Evolutionary conservation across 805 yeast genomes (phyloP).

Genomic region (Grigorovia transvaalensis): DNA sequence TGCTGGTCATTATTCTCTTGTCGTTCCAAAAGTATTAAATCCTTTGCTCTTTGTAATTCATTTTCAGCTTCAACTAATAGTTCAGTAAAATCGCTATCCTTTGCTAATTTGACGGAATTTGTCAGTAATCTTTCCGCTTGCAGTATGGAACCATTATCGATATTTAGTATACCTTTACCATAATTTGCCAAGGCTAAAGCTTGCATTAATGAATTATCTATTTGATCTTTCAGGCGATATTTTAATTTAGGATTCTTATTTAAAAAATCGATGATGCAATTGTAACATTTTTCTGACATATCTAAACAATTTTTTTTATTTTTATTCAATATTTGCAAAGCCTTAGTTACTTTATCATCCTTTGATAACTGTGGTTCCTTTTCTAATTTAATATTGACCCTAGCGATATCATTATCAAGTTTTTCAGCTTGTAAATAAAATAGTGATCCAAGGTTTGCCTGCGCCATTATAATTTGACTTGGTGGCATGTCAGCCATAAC

Average conservation of each 20-base stretch:
- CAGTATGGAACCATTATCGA: conserved; percentile 47
- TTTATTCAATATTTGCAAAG: conserved; percentile 17
- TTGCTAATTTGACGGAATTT: conserved; percentile 63
- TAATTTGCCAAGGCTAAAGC: conserved; percentile 73
- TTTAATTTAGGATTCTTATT: conserved; percentile 28
- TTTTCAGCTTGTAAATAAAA: conserved; percentile 58
- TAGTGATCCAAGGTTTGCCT: conserved; percentile 61
- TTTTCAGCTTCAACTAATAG: conserved; percentile 53
- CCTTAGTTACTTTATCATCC: conserved; percentile 17
- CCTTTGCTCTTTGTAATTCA: conserved; percentile 42
- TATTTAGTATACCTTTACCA: conserved; percentile 70
- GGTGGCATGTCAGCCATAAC: conserved; percentile 58
- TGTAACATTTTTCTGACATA: conserved; percentile 33
- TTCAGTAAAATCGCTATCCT: conserved; percentile 53
- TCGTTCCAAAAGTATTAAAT: conserved; percentile 4
- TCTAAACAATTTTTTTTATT: conserved; percentile 24
- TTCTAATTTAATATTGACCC: conserved; percentile 21
- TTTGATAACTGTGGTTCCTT: conserved; percentile 13
- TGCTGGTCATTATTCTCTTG: neutral
- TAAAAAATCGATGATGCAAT: conserved; percentile 34
- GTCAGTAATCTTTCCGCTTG: conserved; percentile 52
- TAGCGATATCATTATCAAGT: conserved; percentile 38
- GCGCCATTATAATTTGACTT: conserved; percentile 52
- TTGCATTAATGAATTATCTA: conserved; percentile 42
- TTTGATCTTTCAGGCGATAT: conserved; percentile 26